Evolutionary conservation across 2,329 filamentous ascomycete genomes (phyloP).

Genomic region (Ophiostoma sp.): DNA sequence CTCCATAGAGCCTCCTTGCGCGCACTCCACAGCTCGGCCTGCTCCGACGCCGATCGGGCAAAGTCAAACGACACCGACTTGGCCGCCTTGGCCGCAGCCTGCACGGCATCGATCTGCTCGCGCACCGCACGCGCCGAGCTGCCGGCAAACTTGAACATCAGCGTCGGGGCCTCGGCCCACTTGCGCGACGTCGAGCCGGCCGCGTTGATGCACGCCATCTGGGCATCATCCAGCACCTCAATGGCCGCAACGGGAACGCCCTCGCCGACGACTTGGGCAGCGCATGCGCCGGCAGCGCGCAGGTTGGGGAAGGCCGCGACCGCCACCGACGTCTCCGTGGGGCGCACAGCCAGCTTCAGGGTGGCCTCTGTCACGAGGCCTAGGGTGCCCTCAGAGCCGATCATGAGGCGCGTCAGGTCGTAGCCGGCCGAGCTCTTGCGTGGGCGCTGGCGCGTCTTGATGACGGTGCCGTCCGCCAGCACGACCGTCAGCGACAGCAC

Average conservation of each 20-base stretch:
- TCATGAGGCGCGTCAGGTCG: constrained; percentile 82
- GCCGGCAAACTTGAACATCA: constrained; percentile 81
- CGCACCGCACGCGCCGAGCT: constrained; percentile 61
- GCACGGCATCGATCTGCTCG: constrained; percentile 68
- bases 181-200: constrained; percentile 59
- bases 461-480: constrained; percentile 80
- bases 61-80: constrained; percentile 72
- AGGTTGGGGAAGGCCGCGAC: constrained; percentile 58
- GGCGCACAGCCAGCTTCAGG: constrained; percentile 77
- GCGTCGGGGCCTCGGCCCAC: constrained; percentile 68
- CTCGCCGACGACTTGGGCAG: constrained; percentile 70
- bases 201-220: constrained; percentile 68
- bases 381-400: constrained; percentile 86
- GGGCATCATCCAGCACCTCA: constrained; percentile 85
- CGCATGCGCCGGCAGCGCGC: constrained; percentile 70
- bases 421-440: constrained; percentile 89
- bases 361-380: constrained; percentile 88
- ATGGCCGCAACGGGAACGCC: constrained; percentile 86
- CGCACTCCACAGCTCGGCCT: constrained; percentile 74
- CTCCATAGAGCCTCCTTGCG: constrained; percentile 81
- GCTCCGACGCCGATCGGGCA: constrained; percentile 61
- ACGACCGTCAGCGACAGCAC: constrained; percentile 82
- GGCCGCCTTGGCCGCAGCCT: constrained; percentile 54
- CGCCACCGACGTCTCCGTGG: constrained; percentile 73
- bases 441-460: constrained; percentile 83